phyloP scores from a whole-genome alignment of 768 basidiomycete genomes.

The Lactarius tabidus region DNA sequence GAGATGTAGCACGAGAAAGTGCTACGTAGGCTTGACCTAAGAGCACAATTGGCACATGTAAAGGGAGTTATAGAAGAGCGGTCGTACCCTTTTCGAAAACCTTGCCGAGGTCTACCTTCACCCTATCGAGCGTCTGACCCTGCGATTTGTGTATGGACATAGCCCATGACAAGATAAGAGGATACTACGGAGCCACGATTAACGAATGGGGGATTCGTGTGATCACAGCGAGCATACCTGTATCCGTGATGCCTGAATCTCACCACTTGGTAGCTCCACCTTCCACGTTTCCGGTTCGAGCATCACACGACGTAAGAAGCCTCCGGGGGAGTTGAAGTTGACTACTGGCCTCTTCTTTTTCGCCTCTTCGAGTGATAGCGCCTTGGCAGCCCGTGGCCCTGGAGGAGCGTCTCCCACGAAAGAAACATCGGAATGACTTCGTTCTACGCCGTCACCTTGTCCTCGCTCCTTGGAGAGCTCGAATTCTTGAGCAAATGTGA shows the following conservation, averaged over 20 bases:
- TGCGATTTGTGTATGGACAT: slow-evolving; percentile 99
- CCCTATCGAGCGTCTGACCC: slow-evolving; percentile 92
- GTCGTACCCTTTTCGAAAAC: slow-evolving; percentile 85
- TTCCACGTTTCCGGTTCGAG: slow-evolving; percentile 78
- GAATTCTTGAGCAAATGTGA: slow-evolving; percentile 26
- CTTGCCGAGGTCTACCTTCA: slow-evolving; percentile 88
- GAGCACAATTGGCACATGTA: background rate
- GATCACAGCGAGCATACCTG: slow-evolving; percentile 52
- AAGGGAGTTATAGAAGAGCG: background rate
- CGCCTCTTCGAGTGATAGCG: slow-evolving; percentile 8
- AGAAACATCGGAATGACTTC: background rate
- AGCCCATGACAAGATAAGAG: slow-evolving; percentile 90
- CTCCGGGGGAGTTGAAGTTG: slow-evolving; percentile 66
- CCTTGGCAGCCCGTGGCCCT: slow-evolving; percentile 7
- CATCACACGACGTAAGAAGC: slow-evolving; percentile 48
- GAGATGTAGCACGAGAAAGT: slow-evolving; percentile 80
- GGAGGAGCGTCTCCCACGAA: background rate
- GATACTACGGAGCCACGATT: slow-evolving; percentile 49
- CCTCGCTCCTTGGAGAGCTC: slow-evolving; percentile 1
- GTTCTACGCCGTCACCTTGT: background rate
- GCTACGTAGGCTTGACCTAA: slow-evolving; percentile 89
- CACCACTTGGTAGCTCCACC: slow-evolving; percentile 82
- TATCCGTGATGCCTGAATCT: slow-evolving; percentile 69
- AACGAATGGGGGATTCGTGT: background rate
- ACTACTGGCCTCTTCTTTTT: slow-evolving; percentile 58